A percentile compares a stretch with the other conserved stretches of the same genome.
Evolutionary conservation across 2,329 filamentous ascomycete genomes (phyloP).

Genomic region (Aspergillus luchuensis): DNA sequence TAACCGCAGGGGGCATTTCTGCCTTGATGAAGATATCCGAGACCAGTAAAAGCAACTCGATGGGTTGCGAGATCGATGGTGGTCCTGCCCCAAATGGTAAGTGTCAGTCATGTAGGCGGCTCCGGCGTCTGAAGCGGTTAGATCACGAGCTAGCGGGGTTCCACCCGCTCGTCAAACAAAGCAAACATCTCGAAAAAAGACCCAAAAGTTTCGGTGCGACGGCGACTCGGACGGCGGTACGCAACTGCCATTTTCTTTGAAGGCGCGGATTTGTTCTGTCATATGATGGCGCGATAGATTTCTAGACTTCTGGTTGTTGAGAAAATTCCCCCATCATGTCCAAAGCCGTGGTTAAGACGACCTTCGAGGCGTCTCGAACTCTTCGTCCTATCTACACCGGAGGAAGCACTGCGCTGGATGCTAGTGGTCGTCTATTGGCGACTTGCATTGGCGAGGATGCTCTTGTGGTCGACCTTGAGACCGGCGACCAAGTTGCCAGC

Average conservation of each 20-base stretch:
- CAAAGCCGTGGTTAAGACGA: slow-evolving; percentile 70
- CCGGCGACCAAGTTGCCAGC: slow-evolving; percentile 76
- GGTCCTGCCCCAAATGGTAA: neutral
- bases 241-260: slow-evolving; percentile 20
- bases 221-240: slow-evolving; percentile 15
- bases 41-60: neutral
- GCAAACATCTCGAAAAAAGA: slow-evolving; percentile 41
- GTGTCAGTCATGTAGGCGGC: slow-evolving; percentile 17
- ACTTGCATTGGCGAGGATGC: slow-evolving; percentile 92
- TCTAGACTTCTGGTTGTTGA: neutral
- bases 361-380: slow-evolving; percentile 79
- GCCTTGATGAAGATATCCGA: neutral
- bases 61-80: neutral
- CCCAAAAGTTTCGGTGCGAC: slow-evolving; percentile 34
- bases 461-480: slow-evolving; percentile 79
- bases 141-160: slow-evolving; percentile 36
- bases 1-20: slow-evolving; percentile 3
- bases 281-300: slow-evolving; percentile 26
- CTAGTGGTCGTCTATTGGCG: slow-evolving; percentile 77
- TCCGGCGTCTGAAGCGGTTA: slow-evolving; percentile 24
- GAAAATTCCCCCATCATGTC: slow-evolving; percentile 40
- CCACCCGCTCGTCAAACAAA: slow-evolving; percentile 29
- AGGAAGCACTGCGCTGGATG: slow-evolving; percentile 80
- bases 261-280: slow-evolving; percentile 14
- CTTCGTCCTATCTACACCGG: slow-evolving; percentile 94